Evolutionary conservation across 1,284 basidiomycete species (phyloP), one percentile per base, ranked within the genome.

Genomic region (Cystobasidiaceae sp.): DNA sequence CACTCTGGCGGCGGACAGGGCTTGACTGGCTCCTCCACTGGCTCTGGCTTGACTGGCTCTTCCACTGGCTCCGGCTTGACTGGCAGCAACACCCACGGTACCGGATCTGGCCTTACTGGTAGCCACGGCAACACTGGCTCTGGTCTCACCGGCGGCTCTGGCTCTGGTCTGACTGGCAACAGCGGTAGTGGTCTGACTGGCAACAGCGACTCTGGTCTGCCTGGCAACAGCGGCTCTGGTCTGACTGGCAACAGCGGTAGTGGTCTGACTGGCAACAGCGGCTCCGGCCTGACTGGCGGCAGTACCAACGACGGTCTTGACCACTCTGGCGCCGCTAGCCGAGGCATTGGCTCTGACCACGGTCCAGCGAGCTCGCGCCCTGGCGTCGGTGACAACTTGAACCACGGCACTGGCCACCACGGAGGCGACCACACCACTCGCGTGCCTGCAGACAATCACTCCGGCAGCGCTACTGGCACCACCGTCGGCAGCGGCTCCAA

Each of bases 101-200:
- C 46, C 21, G 21, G n/a, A n/a, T 30, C n/a, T n/a, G n/a, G n/a
- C n/a, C n/a, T n/a, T n/a, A n/a, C n/a, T n/a, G n/a, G n/a, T n/a
- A n/a, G n/a, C n/a, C n/a, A n/a, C n/a, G n/a, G n/a, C n/a, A n/a
- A n/a, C n/a, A n/a, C n/a, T n/a, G n/a, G n/a, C n/a, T n/a, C n/a
- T n/a, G n/a, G n/a, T n/a, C n/a, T n/a, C n/a, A n/a, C n/a, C n/a
- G n/a, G n/a, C n/a, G 54, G 54, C n/a, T 41, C 37, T 30, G 52
- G 34, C n/a, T 55, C 33, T 41, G 45, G 45, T 46, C 45, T 46
- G 45, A 46, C 45, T 25, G 45, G 45, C 13, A n/a, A n/a, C n/a
- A n/a, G n/a, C n/a, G n/a, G n/a, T n/a, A n/a, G 45, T 48, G 45
- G 45, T 48, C 21, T 28, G 5, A 21, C 45, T 17, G 45, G 45